These are phyloP conservation scores for Candida neerlandica DNA, from an alignment of 1,139 yeast genomes.

Conservation along the genomic window DNA sequence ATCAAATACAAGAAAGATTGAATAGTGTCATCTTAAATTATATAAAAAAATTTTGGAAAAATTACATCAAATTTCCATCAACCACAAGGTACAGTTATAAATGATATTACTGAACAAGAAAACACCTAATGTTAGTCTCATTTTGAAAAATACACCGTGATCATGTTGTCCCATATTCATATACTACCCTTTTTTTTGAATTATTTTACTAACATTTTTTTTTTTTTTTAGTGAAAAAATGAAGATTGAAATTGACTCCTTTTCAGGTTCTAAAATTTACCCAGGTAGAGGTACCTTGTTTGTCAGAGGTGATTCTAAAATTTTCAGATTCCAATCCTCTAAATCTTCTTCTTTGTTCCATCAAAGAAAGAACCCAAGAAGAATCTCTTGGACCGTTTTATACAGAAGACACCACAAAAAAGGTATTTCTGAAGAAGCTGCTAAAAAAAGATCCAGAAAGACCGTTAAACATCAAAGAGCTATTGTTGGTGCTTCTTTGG, in stretches of 20 bases:
- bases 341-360: constrained; percentile 97
- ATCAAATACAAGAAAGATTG: neutral
- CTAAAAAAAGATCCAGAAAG: constrained; percentile 98
- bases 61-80: neutral
- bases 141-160: neutral
- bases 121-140: too few species aligned
- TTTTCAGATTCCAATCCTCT: constrained; percentile 99
- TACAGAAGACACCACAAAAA: constrained; percentile 99
- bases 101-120: too few species aligned
- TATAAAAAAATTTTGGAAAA: neutral
- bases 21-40: neutral
- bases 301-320: constrained; percentile 99
- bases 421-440: constrained; percentile 97
- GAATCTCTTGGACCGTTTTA: constrained; percentile 98
- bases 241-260: constrained; percentile 99
- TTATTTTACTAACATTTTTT: constrained; percentile 14
- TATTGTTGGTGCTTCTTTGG: constrained; percentile 98
- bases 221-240: constrained; percentile 44
- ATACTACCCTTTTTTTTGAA: neutral
- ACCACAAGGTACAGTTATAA: too few species aligned
- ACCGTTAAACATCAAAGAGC: constrained; percentile 99
- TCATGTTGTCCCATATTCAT: neutral
- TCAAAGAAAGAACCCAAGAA: constrained; percentile 99
- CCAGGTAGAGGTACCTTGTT: constrained; percentile 99
- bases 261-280: constrained; percentile 99